Conservation (phyloP, 768 basidiomycete species). For the Tephrocybe sp. region DNA sequence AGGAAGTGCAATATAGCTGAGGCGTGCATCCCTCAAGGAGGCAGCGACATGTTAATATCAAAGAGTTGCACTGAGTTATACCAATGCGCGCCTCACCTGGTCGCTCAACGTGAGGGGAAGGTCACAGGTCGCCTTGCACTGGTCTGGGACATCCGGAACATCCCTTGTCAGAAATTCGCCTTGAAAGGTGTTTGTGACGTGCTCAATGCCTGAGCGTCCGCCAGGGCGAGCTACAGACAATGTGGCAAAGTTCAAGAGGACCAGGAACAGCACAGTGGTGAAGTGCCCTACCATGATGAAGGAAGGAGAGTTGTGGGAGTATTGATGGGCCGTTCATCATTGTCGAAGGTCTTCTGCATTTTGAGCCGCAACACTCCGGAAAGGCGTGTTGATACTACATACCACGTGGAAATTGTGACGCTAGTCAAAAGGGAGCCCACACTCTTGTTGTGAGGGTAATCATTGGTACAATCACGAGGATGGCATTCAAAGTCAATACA, state of each 20-base stretch:
- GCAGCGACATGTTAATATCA: background rate
- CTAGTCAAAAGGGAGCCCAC: no score
- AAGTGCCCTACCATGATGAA: background rate
- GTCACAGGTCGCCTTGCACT: conserved; percentile 32
- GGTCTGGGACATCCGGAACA: conserved; percentile 23
- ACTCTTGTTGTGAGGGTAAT: no score
- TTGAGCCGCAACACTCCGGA: no score
- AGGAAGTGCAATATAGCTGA: conserved; percentile 35
- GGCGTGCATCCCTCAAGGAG: conserved; percentile 25
- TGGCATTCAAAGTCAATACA: no score
- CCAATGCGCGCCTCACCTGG: conserved; percentile 14
- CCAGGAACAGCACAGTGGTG: background rate
- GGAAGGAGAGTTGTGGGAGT: background rate
- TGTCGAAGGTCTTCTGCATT: no score
- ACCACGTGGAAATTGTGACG: no score
- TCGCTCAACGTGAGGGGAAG: conserved; percentile 22
- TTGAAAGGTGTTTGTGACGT: background rate
- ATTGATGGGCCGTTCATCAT: background rate
- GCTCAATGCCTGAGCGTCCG: background rate
- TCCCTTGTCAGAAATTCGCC: background rate
- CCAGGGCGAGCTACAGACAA: background rate
- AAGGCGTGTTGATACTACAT: no score
- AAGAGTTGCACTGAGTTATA: no score
- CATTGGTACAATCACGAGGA: no score
- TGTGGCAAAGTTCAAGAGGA: background rate